These are phyloP conservation scores for Calonectria pseudoturangicola DNA, from an alignment of 2,329 filamentous ascomycete genomes.

Conservation along the genomic window DNA sequence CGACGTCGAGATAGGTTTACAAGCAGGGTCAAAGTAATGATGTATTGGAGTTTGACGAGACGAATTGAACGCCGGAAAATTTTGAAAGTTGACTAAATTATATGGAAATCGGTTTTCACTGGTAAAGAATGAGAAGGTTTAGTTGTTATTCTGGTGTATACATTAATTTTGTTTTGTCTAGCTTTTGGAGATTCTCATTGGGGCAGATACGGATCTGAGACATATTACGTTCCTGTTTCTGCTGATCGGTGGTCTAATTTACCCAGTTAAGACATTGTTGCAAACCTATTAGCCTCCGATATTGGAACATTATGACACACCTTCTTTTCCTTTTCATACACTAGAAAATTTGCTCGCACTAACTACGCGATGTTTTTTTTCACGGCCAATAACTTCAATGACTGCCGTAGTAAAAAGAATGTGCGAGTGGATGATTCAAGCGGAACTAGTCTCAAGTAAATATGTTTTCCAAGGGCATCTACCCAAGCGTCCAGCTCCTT, in stretches of 20 bases:
- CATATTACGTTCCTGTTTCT: neutral
- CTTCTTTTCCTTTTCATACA: neutral
- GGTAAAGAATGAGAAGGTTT: neutral
- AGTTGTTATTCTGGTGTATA: neutral
- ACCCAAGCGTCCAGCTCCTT: neutral
- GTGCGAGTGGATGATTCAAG: neutral
- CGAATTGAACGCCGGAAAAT: neutral
- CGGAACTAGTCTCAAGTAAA: neutral
- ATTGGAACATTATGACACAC: neutral
- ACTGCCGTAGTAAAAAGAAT: too few relatives aligned
- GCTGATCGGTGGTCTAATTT: neutral
- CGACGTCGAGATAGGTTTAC: neutral
- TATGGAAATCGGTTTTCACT: neutral
- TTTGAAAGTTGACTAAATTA: neutral
- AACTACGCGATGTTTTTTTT: too few relatives aligned
- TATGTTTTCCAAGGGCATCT: neutral
- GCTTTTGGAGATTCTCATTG: neutral
- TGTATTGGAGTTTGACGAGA: neutral
- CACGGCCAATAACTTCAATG: neutral
- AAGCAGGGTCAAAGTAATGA: neutral
- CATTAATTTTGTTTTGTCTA: neutral
- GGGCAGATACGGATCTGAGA: neutral
- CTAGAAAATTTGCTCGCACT: too few relatives aligned
- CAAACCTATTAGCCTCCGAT: neutral
- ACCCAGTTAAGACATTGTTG: slow-evolving; percentile 5